Evolutionary conservation across 148 eudicot genomes (phyloP), one percentile per base, ranked within the genome.

Genomic region (Diospyros kaki): DNA sequence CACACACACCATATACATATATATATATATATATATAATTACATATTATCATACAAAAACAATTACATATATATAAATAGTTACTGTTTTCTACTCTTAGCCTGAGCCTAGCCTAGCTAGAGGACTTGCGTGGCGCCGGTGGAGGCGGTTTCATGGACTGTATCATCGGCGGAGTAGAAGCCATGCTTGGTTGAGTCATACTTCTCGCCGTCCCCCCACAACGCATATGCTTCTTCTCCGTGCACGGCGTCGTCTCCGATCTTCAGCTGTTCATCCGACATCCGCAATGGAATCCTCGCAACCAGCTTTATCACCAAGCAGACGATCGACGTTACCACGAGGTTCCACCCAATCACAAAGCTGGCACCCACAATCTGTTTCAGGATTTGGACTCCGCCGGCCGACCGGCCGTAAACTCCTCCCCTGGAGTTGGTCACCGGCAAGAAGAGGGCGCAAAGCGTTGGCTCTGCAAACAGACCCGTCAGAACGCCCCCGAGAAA

Each of bases 121-220:
- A 87, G 88, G 65, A 87, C 83, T 73, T 87, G 90, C 61, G 85
- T 85, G 17, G 88, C 86, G 17, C 88, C 90, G 66, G 45, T 76
- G 12, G 90, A 84, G 42, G 70, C 67, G 55, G 4, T 79, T 9
- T 50, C 11, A 0, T 11, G 71, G 2, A 18, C 59, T 2, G 44
- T 53, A 5, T 48, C 66, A 48, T 79, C 83, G 44, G 74, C 81
- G 1, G 76, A 68, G 0, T 39, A 56, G 64, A 62, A n/a, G 13
- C 83, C 80, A 58, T 82, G 85, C 79, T 70, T 69, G 14, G 84
- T 74, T 2, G 76, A 12, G 44, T 87, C 90, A 68, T 77, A 87
- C 48, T 75, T 81, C 66, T 89, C 93, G 1, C 90, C 93, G 55
- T 89, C 93, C 8, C 88, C 93, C 93, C 93, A 89, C 66, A 89